Evolutionary conservation across 176 grass and related monocot genomes (phyloP).

Genomic region (Lolium perenne): DNA sequence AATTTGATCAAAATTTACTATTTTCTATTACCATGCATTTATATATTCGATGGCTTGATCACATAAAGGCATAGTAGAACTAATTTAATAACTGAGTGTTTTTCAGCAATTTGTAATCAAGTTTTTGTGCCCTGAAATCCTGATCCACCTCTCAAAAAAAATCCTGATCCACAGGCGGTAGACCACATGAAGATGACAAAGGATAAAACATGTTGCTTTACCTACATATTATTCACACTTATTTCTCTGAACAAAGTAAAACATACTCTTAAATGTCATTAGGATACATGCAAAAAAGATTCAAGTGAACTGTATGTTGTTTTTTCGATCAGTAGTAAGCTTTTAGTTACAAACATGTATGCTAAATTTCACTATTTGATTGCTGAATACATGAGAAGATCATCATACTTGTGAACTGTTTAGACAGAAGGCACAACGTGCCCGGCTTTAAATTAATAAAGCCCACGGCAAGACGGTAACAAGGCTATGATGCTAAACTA

Average conservation of each 20-base stretch:
- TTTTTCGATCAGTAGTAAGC: not conserved
- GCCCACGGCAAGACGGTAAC: no score
- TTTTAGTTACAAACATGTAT: not conserved
- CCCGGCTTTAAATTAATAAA: no score
- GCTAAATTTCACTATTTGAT: conserved; percentile 9
- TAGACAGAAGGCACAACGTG: no score
- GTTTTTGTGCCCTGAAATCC: not conserved
- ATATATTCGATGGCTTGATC: not conserved
- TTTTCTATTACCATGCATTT: not conserved
- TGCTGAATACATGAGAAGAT: conserved; percentile 7
- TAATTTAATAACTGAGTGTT: not conserved
- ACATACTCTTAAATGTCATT: not conserved
- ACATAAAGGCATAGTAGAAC: not conserved
- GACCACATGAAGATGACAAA: not conserved
- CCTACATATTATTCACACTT: conserved; percentile 8
- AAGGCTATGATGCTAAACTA: no score
- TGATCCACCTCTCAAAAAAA: not conserved
- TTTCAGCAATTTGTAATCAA: not conserved
- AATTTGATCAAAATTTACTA: not conserved
- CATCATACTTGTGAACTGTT: not conserved
- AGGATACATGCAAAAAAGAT: not conserved
- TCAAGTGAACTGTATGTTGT: not conserved
- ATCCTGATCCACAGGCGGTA: not conserved
- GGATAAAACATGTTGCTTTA: not conserved
- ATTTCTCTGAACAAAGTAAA: not conserved